Evolutionary conservation across 2,329 filamentous ascomycete genomes (phyloP), one percentile per base, ranked within the genome.

Genomic region (Tympanopsis confertula): DNA sequence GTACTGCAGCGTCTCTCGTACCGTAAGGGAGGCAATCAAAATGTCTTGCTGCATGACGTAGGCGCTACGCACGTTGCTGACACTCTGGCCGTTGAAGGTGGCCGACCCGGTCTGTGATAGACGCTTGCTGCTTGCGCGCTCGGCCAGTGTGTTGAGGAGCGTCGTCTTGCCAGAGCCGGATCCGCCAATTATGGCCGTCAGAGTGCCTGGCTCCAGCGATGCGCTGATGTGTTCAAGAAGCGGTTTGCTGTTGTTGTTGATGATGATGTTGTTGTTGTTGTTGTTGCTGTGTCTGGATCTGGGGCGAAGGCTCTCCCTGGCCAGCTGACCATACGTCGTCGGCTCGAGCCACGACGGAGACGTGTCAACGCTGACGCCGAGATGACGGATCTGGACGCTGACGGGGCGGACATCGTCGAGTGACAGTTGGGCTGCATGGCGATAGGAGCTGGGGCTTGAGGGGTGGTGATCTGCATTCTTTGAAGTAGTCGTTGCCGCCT

Each of bases 1-100:
- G 53, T 86, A 88, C 39, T 62, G 69, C 17, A 88, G 57, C 0
- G 84, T 88, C 53, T 88, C 83, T 26, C 82, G 67, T 10, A 87
- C 82, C 0, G 82, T 88, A 41, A 88, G 58, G 0, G 79, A 81
- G 0, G 82, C 78, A 1, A 86, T 63, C 1, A 88, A 61, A 13
- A 86, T 68, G 49, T 88, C 83, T 47, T 86, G 79, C 51, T 87
- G 80, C 68, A 82, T 82, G 15, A 83, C 81, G 61, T 86, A 84
- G 36, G 78, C 71, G 53, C 78, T 71, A 37, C 78, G 61, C 35
- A 80, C 61, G 39, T 61, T 63, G 19, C 68, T 60, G 4, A 77
- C 63, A 1, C 73, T 67, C 26, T 59, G 55, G 2, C 69, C 71
- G 50, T 85, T 86, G 56, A 83, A 86, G 0, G 66, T 69, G 0